phyloP scores from a whole-genome alignment of 352 stramenopile species.

The Phytophthora podocarpi region DNA sequence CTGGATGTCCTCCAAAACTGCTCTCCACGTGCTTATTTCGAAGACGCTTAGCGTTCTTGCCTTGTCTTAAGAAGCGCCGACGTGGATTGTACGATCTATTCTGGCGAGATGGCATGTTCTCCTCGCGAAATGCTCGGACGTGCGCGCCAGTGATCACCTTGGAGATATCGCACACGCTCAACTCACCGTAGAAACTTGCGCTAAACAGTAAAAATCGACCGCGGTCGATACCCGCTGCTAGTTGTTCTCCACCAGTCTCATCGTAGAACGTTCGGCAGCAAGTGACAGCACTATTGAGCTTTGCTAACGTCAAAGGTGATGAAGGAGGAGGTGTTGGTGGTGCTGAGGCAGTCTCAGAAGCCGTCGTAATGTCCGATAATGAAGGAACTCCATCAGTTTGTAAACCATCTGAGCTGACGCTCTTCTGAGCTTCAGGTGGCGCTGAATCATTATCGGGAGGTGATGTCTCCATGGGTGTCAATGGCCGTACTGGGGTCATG shows the following conservation, averaged over 20 bases:
- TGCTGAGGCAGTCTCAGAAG: neutral
- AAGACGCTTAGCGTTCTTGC: slow-evolving; percentile 63
- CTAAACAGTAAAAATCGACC: slow-evolving; percentile 53
- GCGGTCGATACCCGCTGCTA: slow-evolving; percentile 53
- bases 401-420: neutral
- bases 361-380: neutral
- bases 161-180: slow-evolving; percentile 62
- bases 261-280: slow-evolving; percentile 68
- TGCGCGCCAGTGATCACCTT: slow-evolving; percentile 44
- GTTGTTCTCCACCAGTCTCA: slow-evolving; percentile 57
- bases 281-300: slow-evolving; percentile 40
- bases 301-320: slow-evolving; percentile 25
- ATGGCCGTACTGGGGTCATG: slow-evolving; percentile 18
- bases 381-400: neutral
- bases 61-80: slow-evolving; percentile 67
- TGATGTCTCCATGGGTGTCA: slow-evolving; percentile 2
- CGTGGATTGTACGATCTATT: slow-evolving; percentile 74
- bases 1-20: neutral
- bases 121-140: slow-evolving; percentile 56
- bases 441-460: neutral
- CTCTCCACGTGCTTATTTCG: slow-evolving; percentile 33
- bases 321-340: slow-evolving; percentile 7
- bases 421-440: neutral
- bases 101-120: slow-evolving; percentile 61
- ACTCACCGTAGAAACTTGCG: slow-evolving; percentile 47